These are phyloP conservation scores for Coniochaeta sp. DNA, from an alignment of 2,329 filamentous ascomycete species.

Conservation along the genomic window DNA sequence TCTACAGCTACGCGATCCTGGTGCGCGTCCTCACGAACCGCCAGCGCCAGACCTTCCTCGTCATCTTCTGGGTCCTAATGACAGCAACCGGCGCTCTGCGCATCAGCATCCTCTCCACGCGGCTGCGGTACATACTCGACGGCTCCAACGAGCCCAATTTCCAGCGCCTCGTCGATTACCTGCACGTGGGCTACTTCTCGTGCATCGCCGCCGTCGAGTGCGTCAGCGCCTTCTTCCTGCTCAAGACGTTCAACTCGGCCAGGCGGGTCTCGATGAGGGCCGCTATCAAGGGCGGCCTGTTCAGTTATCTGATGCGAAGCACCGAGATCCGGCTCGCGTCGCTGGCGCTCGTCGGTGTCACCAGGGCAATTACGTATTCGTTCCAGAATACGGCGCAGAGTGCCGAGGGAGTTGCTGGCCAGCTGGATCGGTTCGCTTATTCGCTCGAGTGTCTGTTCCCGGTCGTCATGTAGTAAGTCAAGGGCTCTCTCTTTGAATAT, in stretches of 20 bases:
- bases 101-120: conserved; percentile 23
- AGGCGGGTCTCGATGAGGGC: conserved; percentile 21
- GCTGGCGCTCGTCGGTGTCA: conserved; percentile 28
- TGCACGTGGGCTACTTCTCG: conserved; percentile 34
- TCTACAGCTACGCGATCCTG: conserved; percentile 45
- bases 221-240: conserved; percentile 29
- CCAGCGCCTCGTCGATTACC: conserved; percentile 24
- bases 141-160: conserved; percentile 8
- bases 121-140: conserved; percentile 21
- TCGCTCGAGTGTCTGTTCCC: conserved; percentile 34
- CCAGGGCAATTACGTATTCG: conserved; percentile 31
- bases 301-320: conserved; percentile 30
- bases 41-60: conserved; percentile 34
- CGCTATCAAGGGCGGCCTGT: conserved; percentile 21
- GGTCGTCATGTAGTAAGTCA: conserved; percentile 30
- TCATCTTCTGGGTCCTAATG: conserved; percentile 50
- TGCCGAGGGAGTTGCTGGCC: conserved; percentile 25
- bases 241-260: conserved; percentile 27
- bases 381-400: conserved; percentile 28
- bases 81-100: conserved; percentile 42
- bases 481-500: neutral
- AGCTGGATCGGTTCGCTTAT: conserved; percentile 33
- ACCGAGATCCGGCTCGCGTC: conserved; percentile 31
- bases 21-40: conserved; percentile 38
- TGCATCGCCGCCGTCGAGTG: conserved; percentile 32